Evolutionary conservation across 306 rosid species (phyloP).

Genomic region (Castanea crenata): DNA sequence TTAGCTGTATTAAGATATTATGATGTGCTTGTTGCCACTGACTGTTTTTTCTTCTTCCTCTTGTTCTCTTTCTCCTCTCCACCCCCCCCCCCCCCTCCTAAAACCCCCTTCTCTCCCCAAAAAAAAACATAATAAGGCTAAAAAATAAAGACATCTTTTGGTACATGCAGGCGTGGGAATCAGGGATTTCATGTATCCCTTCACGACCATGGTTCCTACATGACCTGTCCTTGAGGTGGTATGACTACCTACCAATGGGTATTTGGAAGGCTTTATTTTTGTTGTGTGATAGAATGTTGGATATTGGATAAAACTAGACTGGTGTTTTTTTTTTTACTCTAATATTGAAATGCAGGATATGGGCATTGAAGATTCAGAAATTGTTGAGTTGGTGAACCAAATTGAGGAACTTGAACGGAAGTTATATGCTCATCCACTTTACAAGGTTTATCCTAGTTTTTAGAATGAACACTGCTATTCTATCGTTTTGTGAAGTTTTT

Average conservation of each 20-base stretch:
- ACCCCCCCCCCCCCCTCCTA: not conserved
- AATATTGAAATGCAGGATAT: slow-evolving; percentile 63
- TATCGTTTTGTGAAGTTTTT: slow-evolving; percentile 17
- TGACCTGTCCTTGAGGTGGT: not conserved
- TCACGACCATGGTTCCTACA: not conserved
- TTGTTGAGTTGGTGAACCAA: slow-evolving; percentile 71
- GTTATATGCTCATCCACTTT: slow-evolving; percentile 78
- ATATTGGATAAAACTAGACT: not conserved
- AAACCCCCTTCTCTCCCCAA: not conserved
- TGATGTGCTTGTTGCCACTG: slow-evolving; percentile 17
- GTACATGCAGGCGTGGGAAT: not conserved
- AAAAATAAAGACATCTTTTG: not conserved
- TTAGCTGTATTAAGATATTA: slow-evolving; percentile 13
- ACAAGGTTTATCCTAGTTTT: slow-evolving; percentile 59
- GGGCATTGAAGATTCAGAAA: slow-evolving; percentile 75
- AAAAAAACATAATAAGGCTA: not conserved
- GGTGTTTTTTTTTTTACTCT: slow-evolving; percentile 4
- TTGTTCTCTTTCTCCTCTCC: not conserved
- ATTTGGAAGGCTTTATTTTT: not conserved
- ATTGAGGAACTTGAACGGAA: slow-evolving; percentile 80
- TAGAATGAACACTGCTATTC: slow-evolving; percentile 17
- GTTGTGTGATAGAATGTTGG: not conserved
- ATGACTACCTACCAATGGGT: not conserved
- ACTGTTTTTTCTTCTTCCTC: not conserved
- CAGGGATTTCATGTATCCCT: not conserved